A percentile compares a stretch with the other conserved stretches of the same genome.
Conservation (phyloP, 2,329 filamentous ascomycete species). For the Kalaharituber pfeilii region DNA sequence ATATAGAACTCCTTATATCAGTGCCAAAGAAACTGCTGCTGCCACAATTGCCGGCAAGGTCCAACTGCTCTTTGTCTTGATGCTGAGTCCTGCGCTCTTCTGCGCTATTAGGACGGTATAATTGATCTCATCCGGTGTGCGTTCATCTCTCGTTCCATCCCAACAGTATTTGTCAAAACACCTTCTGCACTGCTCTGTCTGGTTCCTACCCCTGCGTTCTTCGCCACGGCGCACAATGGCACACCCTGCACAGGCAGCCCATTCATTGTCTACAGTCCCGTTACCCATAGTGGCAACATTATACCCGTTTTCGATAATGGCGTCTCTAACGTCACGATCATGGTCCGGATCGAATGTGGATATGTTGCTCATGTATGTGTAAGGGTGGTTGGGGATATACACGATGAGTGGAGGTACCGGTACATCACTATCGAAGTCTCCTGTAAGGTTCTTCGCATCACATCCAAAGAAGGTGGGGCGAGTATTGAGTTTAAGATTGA, state of each 20-base stretch:
- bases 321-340: constrained; percentile 48
- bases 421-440: constrained; percentile 20
- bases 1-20: no score
- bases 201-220: constrained; percentile 46
- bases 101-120: constrained; percentile 23
- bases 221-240: constrained; percentile 66
- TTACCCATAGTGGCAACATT: constrained; percentile 71
- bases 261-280: constrained; percentile 51
- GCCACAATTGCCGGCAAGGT: no score
- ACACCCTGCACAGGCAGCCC: constrained; percentile 74
- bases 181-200: constrained; percentile 52
- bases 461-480: constrained; percentile 70
- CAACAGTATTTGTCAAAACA: constrained; percentile 85
- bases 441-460: constrained; percentile 45
- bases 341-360: constrained; percentile 58
- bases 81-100: constrained; percentile 9
- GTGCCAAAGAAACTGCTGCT: no score
- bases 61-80: no score
- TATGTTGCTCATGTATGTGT: constrained; percentile 57
- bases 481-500: constrained; percentile 58
- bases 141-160: constrained; percentile 51
- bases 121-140: constrained; percentile 23
- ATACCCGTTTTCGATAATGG: constrained; percentile 74
- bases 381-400: constrained; percentile 77
- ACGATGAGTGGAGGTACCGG: constrained; percentile 50